phyloP scores from a whole-genome alignment of 768 basidiomycete species.

The Pulveroboletus ravenelii region DNA sequence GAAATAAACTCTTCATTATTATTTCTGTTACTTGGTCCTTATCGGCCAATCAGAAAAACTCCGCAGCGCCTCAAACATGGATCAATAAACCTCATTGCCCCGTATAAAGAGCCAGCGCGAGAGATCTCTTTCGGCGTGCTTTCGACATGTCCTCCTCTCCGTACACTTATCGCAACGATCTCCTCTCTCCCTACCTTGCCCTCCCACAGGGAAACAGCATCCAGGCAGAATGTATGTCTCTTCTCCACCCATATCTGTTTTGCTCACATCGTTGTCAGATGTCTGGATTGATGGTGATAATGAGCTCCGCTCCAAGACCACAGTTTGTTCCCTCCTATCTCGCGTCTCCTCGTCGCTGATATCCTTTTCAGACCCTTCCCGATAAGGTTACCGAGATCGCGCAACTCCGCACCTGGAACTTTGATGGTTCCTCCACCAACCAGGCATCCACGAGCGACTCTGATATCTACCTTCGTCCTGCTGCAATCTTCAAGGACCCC shows the following conservation, averaged over 20 bases:
- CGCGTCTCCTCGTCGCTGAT: background rate
- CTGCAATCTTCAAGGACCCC: slow-evolving; percentile 96
- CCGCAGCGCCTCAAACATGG: slow-evolving; percentile 17
- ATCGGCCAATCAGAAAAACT: slow-evolving; percentile 29
- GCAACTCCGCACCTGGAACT: slow-evolving; percentile 97
- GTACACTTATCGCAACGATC: slow-evolving; percentile 65
- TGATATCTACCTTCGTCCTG: slow-evolving; percentile 96
- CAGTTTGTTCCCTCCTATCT: slow-evolving; percentile 44
- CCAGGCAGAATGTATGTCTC: slow-evolving; percentile 84
- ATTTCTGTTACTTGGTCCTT: slow-evolving; percentile 15
- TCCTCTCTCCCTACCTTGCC: slow-evolving; percentile 85
- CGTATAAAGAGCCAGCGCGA: background rate
- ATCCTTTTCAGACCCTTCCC: slow-evolving; percentile 63
- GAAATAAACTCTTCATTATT: slow-evolving; percentile 12
- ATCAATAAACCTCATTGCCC: slow-evolving; percentile 18
- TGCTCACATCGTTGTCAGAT: slow-evolving; percentile 46
- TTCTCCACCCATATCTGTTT: background rate
- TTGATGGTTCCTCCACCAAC: slow-evolving; percentile 96
- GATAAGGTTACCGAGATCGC: slow-evolving; percentile 84
- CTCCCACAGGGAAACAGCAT: slow-evolving; percentile 88
- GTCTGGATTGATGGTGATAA: slow-evolving; percentile 97
- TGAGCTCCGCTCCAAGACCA: slow-evolving; percentile 95
- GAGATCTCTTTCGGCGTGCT: background rate
- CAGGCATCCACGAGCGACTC: slow-evolving; percentile 96
- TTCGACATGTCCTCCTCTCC: slow-evolving; percentile 25